Evolutionary conservation across 169 alveolate species (phyloP).

Genomic region (Blepharisma undulans): DNA sequence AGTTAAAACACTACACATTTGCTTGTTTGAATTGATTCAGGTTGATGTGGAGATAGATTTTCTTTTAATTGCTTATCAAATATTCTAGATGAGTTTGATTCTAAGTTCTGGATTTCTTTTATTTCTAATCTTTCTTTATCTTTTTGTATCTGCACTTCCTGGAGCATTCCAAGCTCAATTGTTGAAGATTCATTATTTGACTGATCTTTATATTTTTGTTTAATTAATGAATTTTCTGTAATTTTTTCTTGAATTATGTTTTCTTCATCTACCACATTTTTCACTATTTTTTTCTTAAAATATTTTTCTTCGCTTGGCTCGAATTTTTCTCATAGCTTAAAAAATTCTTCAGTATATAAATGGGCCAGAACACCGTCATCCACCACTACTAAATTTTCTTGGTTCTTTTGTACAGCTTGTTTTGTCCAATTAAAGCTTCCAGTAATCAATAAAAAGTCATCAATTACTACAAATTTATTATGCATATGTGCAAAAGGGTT

Average conservation of each 20-base stretch:
- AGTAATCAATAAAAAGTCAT: slow-evolving; percentile 77
- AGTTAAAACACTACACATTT: background rate
- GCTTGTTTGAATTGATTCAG: background rate
- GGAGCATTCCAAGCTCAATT: background rate
- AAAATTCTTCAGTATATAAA: slow-evolving; percentile 72
- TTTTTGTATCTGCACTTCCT: background rate
- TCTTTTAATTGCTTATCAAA: background rate
- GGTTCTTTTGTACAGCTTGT: slow-evolving; percentile 78
- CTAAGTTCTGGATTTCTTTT: background rate
- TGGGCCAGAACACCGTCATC: slow-evolving; percentile 62
- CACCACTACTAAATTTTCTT: slow-evolving; percentile 78
- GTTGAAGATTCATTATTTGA: background rate
- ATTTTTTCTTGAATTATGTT: background rate
- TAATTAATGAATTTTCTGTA: too few species aligned
- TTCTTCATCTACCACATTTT: background rate
- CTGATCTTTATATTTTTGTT: too few species aligned
- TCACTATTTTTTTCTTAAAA: background rate
- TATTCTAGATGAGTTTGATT: background rate
- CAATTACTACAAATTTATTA: slow-evolving; percentile 84
- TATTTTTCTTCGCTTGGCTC: slow-evolving; percentile 51
- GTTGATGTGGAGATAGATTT: background rate
- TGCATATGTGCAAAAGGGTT: slow-evolving; percentile 81
- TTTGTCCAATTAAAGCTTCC: slow-evolving; percentile 89
- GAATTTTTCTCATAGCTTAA: slow-evolving; percentile 72
- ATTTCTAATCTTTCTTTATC: slow-evolving; percentile 18